Evolutionary conservation across 345 rosid species (phyloP).

Genomic region (Conringia planisiliqua): DNA sequence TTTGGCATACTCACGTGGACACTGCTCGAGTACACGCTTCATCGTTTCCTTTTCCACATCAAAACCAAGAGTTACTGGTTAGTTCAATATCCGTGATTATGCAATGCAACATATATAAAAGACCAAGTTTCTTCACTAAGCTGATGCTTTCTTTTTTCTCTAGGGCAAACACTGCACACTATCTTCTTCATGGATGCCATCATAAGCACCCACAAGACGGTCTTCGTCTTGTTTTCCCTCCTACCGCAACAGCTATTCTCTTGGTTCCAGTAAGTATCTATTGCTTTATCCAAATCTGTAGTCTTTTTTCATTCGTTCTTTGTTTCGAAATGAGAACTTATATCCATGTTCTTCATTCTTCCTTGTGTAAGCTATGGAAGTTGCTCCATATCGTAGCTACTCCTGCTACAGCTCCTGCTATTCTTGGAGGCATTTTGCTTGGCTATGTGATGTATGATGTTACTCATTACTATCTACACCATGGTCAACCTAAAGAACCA

Average conservation of each 20-base stretch:
- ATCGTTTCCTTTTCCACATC: constrained; percentile 95
- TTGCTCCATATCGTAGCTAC: constrained; percentile 42
- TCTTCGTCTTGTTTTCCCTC: constrained; percentile 82
- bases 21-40: constrained; percentile 79
- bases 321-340: not conserved
- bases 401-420: constrained; percentile 55
- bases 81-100: constrained; percentile 20
- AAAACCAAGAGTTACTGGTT: constrained; percentile 84
- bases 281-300: not conserved
- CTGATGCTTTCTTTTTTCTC: constrained; percentile 7
- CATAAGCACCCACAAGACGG: constrained; percentile 92
- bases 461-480: constrained; percentile 76
- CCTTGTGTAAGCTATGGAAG: constrained; percentile 48
- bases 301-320: constrained; percentile 6
- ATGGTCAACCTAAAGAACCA: constrained; percentile 55
- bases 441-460: constrained; percentile 68
- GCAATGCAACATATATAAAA: not conserved
- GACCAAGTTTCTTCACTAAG: not conserved
- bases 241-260: constrained; percentile 70
- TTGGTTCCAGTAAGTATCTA: constrained; percentile 51
- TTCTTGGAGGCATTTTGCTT: constrained; percentile 61
- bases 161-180: constrained; percentile 78
- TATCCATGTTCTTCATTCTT: not conserved
- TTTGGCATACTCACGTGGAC: constrained; percentile 83
- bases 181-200: constrained; percentile 89